Percentiles rank a stretch among this genome's conserved stretches.
These are phyloP conservation scores for Amanita fuliginea DNA, from an alignment of 768 basidiomycete species.

Conservation along the genomic window DNA sequence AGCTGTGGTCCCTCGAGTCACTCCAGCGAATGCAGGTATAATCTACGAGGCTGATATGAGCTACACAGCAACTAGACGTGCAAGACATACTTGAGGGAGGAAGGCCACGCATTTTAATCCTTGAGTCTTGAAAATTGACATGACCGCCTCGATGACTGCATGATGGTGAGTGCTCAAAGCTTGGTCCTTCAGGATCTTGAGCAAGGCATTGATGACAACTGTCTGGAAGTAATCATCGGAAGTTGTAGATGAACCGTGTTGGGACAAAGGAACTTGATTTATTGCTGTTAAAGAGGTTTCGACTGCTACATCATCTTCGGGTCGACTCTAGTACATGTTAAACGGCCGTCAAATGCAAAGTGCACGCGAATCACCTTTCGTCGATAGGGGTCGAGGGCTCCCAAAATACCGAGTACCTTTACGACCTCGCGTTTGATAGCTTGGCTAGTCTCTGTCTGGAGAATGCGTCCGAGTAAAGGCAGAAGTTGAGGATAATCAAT, in stretches of 20 bases:
- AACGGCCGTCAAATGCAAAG: background rate
- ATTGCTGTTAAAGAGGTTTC: slow-evolving; percentile 52
- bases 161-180: slow-evolving; percentile 81
- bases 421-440: slow-evolving; percentile 80
- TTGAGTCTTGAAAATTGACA: slow-evolving; percentile 98
- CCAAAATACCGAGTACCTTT: slow-evolving; percentile 90
- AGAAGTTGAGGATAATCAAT: slow-evolving; percentile 87
- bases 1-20: slow-evolving; percentile 73
- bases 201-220: slow-evolving; percentile 81
- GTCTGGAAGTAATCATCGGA: slow-evolving; percentile 98
- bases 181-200: slow-evolving; percentile 82
- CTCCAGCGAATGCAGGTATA: slow-evolving; percentile 87
- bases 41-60: slow-evolving; percentile 39
- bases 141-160: slow-evolving; percentile 92
- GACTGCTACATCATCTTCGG: slow-evolving; percentile 50
- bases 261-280: slow-evolving; percentile 59
- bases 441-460: slow-evolving; percentile 69
- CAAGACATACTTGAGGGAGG: slow-evolving; percentile 65
- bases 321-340: slow-evolving; percentile 31
- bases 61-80: background rate
- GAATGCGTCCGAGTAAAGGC: slow-evolving; percentile 72
- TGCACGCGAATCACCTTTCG: slow-evolving; percentile 52
- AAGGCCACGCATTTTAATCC: slow-evolving; percentile 94
- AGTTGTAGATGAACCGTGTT: slow-evolving; percentile 45
- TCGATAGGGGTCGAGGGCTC: slow-evolving; percentile 91